Percentiles rank a stretch among this genome's conserved stretches.
Evolutionary conservation across 139 green algal species (phyloP).

Genomic region (Picochlorum sp.): DNA sequence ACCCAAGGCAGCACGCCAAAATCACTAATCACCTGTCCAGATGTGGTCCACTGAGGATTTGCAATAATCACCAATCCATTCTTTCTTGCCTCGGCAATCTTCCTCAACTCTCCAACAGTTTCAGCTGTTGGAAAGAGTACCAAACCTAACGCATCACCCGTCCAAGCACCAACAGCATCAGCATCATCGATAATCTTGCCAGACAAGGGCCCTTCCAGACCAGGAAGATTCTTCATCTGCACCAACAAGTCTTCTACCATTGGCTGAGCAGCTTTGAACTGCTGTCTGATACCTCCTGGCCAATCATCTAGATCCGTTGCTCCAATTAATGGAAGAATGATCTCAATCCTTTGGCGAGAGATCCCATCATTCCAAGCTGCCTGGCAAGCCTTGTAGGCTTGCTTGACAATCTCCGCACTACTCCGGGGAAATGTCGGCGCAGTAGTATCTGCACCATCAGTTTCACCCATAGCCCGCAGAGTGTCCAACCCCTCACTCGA

Average conservation of each 20-base stretch:
- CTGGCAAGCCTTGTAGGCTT: constrained; percentile 48
- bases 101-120: constrained; percentile 43
- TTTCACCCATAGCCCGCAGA: background rate
- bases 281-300: constrained; percentile 77
- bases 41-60: constrained; percentile 65
- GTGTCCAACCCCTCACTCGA: background rate
- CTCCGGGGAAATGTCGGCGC: background rate
- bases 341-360: constrained; percentile 56
- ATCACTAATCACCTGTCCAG: constrained; percentile 37
- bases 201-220: constrained; percentile 44
- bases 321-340: constrained; percentile 81
- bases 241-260: constrained; percentile 41
- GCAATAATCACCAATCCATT: constrained; percentile 59
- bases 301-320: constrained; percentile 89
- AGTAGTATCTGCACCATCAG: background rate
- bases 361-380: constrained; percentile 53
- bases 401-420: constrained; percentile 40
- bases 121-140: constrained; percentile 73
- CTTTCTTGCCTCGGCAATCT: constrained; percentile 16
- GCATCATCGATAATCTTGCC: constrained; percentile 64
- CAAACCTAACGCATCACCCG: constrained; percentile 40
- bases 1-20: constrained; percentile 38
- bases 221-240: constrained; percentile 45
- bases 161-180: constrained; percentile 68
- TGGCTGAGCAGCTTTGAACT: constrained; percentile 65